These are phyloP conservation scores for Lactarius psammicola DNA, from an alignment of 768 basidiomycete species.

Conservation along the genomic window DNA sequence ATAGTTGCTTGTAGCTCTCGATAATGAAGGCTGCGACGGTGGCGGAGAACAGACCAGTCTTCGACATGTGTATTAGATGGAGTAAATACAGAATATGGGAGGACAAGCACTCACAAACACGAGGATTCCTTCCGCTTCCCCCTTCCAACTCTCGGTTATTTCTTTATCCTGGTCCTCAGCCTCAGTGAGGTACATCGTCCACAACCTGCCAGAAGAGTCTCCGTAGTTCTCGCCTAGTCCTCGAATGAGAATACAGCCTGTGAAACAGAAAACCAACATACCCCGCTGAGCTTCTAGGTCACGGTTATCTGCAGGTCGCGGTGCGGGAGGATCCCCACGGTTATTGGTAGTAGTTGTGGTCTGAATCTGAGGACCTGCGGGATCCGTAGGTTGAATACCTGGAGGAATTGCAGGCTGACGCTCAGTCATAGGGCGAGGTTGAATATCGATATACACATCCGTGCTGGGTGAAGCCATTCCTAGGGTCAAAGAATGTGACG, in stretches of 20 bases:
- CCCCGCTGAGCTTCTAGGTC: neutral
- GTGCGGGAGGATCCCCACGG: neutral
- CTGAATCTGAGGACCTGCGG: neutral
- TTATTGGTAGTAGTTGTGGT: neutral
- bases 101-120: too few relatives aligned
- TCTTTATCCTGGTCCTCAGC: neutral
- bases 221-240: neutral
- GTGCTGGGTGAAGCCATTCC: neutral
- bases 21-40: constrained; percentile 14
- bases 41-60: constrained; percentile 23
- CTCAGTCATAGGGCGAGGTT: neutral
- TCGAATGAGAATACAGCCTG: neutral
- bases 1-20: constrained; percentile 10
- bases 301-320: neutral
- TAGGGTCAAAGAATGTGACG: neutral
- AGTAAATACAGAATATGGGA: too few relatives aligned
- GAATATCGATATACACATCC: neutral
- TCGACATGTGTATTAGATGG: neutral
- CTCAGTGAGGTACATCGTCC: neutral
- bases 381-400: neutral
- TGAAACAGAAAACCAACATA: neutral
- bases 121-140: constrained; percentile 1
- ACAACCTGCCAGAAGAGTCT: neutral
- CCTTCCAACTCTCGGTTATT: neutral
- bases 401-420: neutral